Conservation (phyloP, 345 rosid genomes). For the Ailanthus altissimus region DNA sequence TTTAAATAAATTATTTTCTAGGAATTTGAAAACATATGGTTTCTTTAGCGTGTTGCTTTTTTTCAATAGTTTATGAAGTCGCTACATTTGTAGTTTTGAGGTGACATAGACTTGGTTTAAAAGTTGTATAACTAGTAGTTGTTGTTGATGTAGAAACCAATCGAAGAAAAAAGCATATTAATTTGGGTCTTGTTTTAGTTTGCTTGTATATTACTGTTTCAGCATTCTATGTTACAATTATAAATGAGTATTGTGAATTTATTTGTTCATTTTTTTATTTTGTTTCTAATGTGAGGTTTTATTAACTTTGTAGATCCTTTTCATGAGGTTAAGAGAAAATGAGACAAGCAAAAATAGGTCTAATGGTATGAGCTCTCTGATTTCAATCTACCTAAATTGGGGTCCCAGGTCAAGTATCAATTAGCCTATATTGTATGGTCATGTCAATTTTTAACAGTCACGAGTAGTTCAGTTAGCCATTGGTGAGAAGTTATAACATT, state of each 20-base stretch:
- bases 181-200: background rate
- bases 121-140: background rate
- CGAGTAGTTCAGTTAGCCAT: too few species aligned
- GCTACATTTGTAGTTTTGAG: background rate
- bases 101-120: background rate
- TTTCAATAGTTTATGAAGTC: too few species aligned
- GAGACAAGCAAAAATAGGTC: conserved; percentile 96
- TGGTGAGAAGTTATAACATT: too few species aligned
- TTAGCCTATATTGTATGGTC: too few species aligned
- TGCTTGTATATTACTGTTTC: background rate
- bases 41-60: conserved; percentile 10
- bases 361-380: conserved; percentile 49
- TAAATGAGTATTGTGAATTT: too few species aligned
- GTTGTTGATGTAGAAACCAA: background rate
- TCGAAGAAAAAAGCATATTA: background rate
- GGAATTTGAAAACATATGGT: conserved; percentile 10
- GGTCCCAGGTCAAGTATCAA: conserved; percentile 79
- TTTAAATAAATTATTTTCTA: too few species aligned
- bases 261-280: conserved; percentile 9
- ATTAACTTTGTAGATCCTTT: too few species aligned
- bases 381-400: conserved; percentile 77
- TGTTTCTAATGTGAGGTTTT: conserved; percentile 17
- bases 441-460: too few species aligned
- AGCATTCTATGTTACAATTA: background rate
- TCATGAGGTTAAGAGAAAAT: conserved; percentile 94